Evolutionary conservation across 1,284 basidiomycete species (phyloP), one percentile per base, ranked within the genome.

Genomic region (Austroboletus rostrupii): DNA sequence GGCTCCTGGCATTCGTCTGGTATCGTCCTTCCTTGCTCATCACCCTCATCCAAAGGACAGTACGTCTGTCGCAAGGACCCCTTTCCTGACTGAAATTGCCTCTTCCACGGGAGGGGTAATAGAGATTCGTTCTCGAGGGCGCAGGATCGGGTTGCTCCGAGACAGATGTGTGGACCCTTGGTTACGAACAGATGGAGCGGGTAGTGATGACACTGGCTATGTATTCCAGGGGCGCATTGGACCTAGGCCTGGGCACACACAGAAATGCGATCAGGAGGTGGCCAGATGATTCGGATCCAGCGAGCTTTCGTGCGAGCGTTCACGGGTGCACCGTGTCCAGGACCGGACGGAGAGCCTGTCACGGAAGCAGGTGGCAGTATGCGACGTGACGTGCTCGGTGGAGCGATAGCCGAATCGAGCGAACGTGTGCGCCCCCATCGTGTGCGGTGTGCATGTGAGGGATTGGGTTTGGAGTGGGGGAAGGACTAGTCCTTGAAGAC

Each of bases 51-150:
- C 32, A 19, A 43, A 54, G 52, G 19, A 40, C 21, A 40, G 45
- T 38, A 48, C 44, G 31, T 8, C 16, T 5, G 33, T 53, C 46
- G 45, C 37, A 42, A 26, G 43, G 16, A 28, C 38, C 37, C 40
- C 21, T 48, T 54, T 54, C 52, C 50, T 53, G 5, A 53, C 53
- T 66, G 65, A 55, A 57, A 28, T 68, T 63, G 53, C 20, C 37
- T 35, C 38, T 59, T 16, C 49, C 32, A 17, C 10, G 55, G 64
- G 58, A 48, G 52, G 39, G 43, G 49, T 40, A 63, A 69, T 20
- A 66, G 66, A 69, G 64, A 69, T 61, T 68, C 44, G 59, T 56
- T 68, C 68, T 69, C 66, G 52, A 61, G 48, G 41, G 44, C 62
- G 64, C 46, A 40, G 45, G 51, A 54, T 53, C 45, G 46, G 52